Conservation (phyloP, 352 stramenopile species). For the Phytopythium kandeliae region DNA sequence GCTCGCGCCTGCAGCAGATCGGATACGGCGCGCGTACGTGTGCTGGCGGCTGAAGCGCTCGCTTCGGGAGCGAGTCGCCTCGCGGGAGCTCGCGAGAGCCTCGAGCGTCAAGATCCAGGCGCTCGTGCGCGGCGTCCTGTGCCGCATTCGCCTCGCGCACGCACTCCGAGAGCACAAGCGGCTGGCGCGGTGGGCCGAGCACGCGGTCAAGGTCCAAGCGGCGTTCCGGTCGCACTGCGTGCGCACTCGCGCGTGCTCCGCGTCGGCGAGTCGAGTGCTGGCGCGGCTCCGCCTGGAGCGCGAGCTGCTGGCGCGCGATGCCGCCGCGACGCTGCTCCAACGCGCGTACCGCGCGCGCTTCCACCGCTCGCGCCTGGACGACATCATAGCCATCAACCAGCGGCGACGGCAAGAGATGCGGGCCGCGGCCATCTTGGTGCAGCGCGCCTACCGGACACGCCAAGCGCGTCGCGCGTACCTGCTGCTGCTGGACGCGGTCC, state of each 20-base stretch:
- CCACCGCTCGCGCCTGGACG: constrained; percentile 61
- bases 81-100: constrained; percentile 19
- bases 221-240: constrained; percentile 48
- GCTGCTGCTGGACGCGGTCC: constrained; percentile 37
- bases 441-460: constrained; percentile 57
- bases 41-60: constrained; percentile 38
- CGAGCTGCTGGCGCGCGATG: constrained; percentile 28
- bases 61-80: constrained; percentile 24
- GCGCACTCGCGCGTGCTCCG: constrained; percentile 34
- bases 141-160: constrained; percentile 24
- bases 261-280: constrained; percentile 57
- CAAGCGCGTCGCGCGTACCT: constrained; percentile 46
- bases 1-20: constrained; percentile 35
- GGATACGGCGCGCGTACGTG: constrained; percentile 47
- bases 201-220: constrained; percentile 49
- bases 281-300: constrained; percentile 50
- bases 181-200: constrained; percentile 26
- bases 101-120: constrained; percentile 55
- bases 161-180: constrained; percentile 26
- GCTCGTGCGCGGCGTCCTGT: constrained; percentile 42
- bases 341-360: constrained; percentile 52
- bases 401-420: constrained; percentile 41
- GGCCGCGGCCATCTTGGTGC: constrained; percentile 43
- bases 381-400: constrained; percentile 66
- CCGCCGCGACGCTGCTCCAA: constrained; percentile 42